phyloP scores from a whole-genome alignment of 1,284 basidiomycete species.

The Ustilago curta region DNA sequence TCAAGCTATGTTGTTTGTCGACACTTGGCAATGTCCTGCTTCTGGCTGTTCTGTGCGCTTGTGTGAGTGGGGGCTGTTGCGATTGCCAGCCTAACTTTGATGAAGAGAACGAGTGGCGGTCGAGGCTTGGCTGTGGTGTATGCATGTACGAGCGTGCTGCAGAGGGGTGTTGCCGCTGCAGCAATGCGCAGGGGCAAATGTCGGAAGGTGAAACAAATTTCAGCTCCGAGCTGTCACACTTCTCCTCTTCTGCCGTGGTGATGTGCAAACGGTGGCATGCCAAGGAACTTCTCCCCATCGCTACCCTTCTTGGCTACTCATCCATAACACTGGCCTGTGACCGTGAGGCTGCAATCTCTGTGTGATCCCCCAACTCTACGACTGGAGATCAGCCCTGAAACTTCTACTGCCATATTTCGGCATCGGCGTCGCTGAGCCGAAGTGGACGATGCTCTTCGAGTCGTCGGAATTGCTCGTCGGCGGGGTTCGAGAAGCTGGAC shows the following conservation, averaged over 20 bases:
- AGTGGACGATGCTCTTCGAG: neutral
- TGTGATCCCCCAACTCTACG: neutral
- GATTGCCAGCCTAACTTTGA: neutral
- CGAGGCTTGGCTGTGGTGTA: neutral
- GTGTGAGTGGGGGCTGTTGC: neutral
- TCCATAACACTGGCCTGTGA: too few species aligned
- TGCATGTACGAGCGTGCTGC: slow-evolving; percentile 30
- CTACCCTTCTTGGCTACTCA: neutral
- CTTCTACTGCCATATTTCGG: too few species aligned
- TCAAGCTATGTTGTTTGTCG: too few species aligned
- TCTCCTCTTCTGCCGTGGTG: neutral
- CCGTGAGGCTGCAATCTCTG: too few species aligned
- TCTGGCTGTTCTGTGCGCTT: neutral
- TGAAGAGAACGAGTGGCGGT: neutral
- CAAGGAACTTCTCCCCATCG: neutral
- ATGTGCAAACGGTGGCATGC: neutral
- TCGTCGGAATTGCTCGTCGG: slow-evolving; percentile 2
- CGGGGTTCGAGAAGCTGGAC: neutral
- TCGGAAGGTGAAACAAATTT: slow-evolving; percentile 13
- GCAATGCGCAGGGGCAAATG: slow-evolving; percentile 2
- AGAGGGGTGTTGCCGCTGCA: slow-evolving; percentile 12
- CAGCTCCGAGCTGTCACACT: slow-evolving; percentile 34
- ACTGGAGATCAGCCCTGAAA: too few species aligned
- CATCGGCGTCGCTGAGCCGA: neutral
- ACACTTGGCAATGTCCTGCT: too few species aligned